Base-by-base conservation (phyloP, 441 rosid species). In the Mallotus repandus region DNA sequence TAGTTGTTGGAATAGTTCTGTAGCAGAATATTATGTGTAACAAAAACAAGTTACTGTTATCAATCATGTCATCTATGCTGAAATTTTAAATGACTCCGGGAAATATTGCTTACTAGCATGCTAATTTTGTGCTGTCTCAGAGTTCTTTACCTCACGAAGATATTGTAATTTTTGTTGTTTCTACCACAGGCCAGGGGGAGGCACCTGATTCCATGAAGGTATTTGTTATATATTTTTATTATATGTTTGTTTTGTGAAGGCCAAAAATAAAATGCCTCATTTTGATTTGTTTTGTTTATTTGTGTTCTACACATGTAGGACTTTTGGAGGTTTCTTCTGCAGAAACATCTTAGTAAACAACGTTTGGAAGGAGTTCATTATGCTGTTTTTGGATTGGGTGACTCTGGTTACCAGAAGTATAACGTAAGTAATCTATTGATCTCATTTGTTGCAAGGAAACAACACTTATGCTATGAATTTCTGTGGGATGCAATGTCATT, bases 121-220 rank as follows among this genome's bases (percentile, higher is more conserved):
- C 60, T 25, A 21, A 13, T 72, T 68, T 45, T 50, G 43, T 70
- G 22, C 55, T 68, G 79, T 73, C 14, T 66, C 93, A 95, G 99
- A 81, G 81, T 77, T 89, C 79, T 14, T 87, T 93, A 74, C 86
- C 91, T 77, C 73, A 68, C 7, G 86, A 86, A 79, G 89, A 86
- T 50, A 71, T 81, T 68, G 85, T 88, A 76, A 83, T 95, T 72
- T 91, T 95, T 83, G 91, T 91, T 66, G 97, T 84, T 71, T 93
- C 99, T 41, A 95, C 99, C 71, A 93, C 99, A 18, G 97, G 98
- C 66, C 99, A 96, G 83, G 98, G 98, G 75, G 99, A 91, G 77
- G 38, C 88, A 32, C 97, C 99, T 5, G 94, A 90, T 82, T 81
- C 96, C 64, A 88, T 96, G 83, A 91, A 89, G 95, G 97, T 93